Evolutionary conservation across 345 rosid species (phyloP).

Genomic region (Viola odorata): DNA sequence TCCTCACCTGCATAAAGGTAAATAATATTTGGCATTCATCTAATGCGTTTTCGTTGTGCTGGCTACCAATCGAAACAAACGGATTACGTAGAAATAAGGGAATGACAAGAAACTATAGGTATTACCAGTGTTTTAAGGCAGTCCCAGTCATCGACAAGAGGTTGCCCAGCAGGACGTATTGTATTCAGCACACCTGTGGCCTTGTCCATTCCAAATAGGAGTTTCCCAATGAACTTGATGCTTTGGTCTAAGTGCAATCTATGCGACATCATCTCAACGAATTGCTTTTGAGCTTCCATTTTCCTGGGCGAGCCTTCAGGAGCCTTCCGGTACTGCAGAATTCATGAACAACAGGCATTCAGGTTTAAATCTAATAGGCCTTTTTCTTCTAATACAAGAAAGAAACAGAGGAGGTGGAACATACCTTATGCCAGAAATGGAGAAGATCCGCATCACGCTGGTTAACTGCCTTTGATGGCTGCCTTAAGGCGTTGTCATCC

Average conservation of each 20-base stretch:
- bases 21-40: neutral
- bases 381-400: neutral
- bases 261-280: too few relatives aligned
- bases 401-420: slow-evolving; percentile 5
- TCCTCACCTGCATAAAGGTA: neutral
- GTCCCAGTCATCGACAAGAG: neutral
- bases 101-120: neutral
- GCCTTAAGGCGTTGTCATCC: slow-evolving; percentile 57
- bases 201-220: neutral
- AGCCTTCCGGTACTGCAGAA: too few relatives aligned
- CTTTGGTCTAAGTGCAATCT: too few relatives aligned
- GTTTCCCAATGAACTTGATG: too few relatives aligned
- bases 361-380: neutral
- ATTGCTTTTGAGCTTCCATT: too few relatives aligned
- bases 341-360: neutral
- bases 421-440: slow-evolving; percentile 93
- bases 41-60: too few relatives aligned
- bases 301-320: too few relatives aligned
- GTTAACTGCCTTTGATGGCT: slow-evolving; percentile 61
- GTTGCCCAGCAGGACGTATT: neutral
- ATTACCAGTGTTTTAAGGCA: neutral
- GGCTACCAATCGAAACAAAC: neutral
- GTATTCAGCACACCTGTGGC: neutral
- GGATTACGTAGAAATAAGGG: neutral
- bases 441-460: slow-evolving; percentile 98